A percentile compares a stretch with the other conserved stretches of the same genome.
These are phyloP conservation scores for Picochlorum sp. DNA, from an alignment of 139 green algal genomes.

Conservation along the genomic window DNA sequence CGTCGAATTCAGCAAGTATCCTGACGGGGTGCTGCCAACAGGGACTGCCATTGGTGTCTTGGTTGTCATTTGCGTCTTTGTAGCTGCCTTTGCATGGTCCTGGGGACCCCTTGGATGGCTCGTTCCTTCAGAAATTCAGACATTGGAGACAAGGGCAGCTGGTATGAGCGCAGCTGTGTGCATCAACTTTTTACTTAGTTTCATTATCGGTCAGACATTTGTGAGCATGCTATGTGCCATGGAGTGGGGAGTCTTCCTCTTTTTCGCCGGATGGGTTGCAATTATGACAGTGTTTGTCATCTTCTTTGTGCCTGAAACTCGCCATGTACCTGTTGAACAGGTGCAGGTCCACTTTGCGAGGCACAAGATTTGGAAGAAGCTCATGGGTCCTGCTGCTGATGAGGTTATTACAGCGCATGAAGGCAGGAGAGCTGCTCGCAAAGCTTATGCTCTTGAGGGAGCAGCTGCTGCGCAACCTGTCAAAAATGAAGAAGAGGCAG, in stretches of 20 bases:
- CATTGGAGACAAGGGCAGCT: slow-evolving; percentile 38
- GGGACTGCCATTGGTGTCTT: slow-evolving; percentile 32
- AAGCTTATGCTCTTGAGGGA: not conserved
- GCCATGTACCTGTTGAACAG: slow-evolving; percentile 51
- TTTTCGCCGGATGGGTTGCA: slow-evolving; percentile 52
- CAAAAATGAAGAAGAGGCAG: not conserved
- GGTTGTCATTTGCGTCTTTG: slow-evolving; percentile 64
- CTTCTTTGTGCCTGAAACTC: slow-evolving; percentile 60
- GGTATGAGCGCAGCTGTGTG: slow-evolving; percentile 35
- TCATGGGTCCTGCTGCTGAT: slow-evolving; percentile 10
- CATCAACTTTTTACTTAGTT: slow-evolving; percentile 56
- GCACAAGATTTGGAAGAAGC: slow-evolving; percentile 33
- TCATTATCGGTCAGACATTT: slow-evolving; percentile 66
- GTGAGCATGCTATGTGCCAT: slow-evolving; percentile 54
- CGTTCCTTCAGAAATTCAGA: slow-evolving; percentile 51
- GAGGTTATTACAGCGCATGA: slow-evolving; percentile 8
- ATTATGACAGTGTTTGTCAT: slow-evolving; percentile 54
- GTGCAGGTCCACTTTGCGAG: slow-evolving; percentile 27
- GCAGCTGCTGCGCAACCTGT: not conserved
- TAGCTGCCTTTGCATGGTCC: slow-evolving; percentile 63
- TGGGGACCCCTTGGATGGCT: slow-evolving; percentile 69
- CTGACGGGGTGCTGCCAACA: slow-evolving; percentile 15
- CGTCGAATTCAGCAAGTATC: slow-evolving; percentile 25
- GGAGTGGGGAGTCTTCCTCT: slow-evolving; percentile 57
- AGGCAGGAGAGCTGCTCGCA: not conserved